phyloP scores from a whole-genome alignment of 208 protist genomes.

The Tritrichomonas foetus region DNA sequence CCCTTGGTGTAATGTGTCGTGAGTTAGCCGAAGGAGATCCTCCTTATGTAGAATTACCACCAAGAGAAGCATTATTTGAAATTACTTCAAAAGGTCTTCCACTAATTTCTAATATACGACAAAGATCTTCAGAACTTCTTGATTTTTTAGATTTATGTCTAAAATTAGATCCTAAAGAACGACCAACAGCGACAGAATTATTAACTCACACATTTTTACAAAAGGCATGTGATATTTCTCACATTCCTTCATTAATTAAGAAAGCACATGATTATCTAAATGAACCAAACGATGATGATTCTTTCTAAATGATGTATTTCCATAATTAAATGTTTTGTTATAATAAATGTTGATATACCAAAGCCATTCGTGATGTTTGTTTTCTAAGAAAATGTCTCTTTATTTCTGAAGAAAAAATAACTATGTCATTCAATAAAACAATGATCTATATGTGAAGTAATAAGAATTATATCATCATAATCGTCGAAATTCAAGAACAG shows the following conservation, averaged over 20 bases:
- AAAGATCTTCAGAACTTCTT: conserved; percentile 35
- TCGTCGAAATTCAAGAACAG: no score
- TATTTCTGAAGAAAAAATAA: no score
- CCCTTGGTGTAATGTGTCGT: conserved; percentile 50
- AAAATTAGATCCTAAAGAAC: conserved; percentile 11
- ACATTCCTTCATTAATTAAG: neutral
- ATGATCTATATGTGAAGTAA: no score
- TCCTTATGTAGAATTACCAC: conserved; percentile 46
- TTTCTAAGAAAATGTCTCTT: no score
- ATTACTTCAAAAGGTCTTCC: conserved; percentile 38
- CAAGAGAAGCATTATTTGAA: conserved; percentile 39
- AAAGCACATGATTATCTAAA: no score
- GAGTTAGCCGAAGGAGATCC: conserved; percentile 50
- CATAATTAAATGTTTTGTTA: no score
- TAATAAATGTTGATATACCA: no score
- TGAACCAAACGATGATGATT: no score
- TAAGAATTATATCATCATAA: no score
- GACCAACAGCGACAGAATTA: conserved; percentile 10
- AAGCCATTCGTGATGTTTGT: no score
- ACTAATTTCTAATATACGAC: neutral
- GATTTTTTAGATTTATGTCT: conserved; percentile 30
- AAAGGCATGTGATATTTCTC: neutral
- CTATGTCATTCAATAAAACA: no score
- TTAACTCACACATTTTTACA: conserved; percentile 43
- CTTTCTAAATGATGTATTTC: no score